Evolutionary conservation across 192 early-diverging fungal species (phyloP).

Genomic region (Coemansia sp.): DNA sequence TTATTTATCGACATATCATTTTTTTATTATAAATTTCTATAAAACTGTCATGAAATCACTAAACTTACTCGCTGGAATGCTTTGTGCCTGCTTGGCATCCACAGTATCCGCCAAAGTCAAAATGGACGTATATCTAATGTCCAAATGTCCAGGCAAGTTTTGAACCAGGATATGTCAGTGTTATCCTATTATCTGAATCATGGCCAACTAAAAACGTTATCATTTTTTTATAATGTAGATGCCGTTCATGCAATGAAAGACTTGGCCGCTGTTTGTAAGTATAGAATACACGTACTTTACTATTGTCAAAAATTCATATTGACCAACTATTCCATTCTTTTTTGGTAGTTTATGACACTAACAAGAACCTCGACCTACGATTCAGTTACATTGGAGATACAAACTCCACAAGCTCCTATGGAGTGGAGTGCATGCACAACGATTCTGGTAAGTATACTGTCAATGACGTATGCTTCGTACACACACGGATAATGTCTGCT

Average conservation of each 20-base stretch:
- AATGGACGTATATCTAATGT: slow-evolving; percentile 49
- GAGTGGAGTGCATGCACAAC: slow-evolving; percentile 39
- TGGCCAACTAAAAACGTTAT: not conserved
- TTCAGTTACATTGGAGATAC: slow-evolving; percentile 47
- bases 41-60: not conserved
- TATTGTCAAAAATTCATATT: not conserved
- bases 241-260: slow-evolving; percentile 43
- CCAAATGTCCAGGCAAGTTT: slow-evolving; percentile 45
- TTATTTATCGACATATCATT: not conserved
- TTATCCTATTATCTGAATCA: not conserved
- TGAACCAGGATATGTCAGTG: not conserved
- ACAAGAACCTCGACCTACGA: slow-evolving; percentile 23
- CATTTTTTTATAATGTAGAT: slow-evolving; percentile 24
- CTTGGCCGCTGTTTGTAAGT: slow-evolving; percentile 55
- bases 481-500: not conserved
- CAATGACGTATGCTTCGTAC: not conserved
- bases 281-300: not conserved
- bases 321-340: not conserved
- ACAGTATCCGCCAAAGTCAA: slow-evolving; percentile 28
- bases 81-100: not conserved
- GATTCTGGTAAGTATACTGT: slow-evolving; percentile 35
- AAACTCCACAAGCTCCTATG: slow-evolving; percentile 31
- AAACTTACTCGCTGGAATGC: slow-evolving; percentile 2
- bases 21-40: not conserved
- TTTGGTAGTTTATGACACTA: slow-evolving; percentile 50